These are phyloP conservation scores for Plenodomus lindquistii DNA, from an alignment of 2,329 filamentous ascomycete genomes.

Conservation along the genomic window DNA sequence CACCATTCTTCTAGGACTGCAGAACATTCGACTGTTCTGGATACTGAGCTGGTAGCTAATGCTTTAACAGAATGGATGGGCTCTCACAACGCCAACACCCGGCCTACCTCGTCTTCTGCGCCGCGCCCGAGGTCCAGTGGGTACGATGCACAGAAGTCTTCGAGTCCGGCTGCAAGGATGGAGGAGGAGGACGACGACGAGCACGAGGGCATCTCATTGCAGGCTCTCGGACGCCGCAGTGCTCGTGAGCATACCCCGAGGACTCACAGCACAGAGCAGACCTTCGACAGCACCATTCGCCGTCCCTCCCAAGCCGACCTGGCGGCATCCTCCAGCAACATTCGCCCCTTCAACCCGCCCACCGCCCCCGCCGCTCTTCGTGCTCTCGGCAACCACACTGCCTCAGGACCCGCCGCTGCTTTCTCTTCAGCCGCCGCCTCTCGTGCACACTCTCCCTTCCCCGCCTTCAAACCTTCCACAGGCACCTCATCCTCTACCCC, in stretches of 20 bases:
- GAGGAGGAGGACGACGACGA: background rate
- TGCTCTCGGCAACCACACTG: background rate
- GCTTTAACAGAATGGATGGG: slow-evolving; percentile 2
- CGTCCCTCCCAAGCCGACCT: background rate
- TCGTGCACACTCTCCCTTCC: background rate
- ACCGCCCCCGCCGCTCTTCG: background rate
- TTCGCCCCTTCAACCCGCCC: background rate
- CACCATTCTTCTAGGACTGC: background rate
- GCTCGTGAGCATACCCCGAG: too few species aligned
- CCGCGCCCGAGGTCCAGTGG: too few species aligned
- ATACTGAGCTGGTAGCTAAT: slow-evolving; percentile 1
- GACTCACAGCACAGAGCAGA: background rate
- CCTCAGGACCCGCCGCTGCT: too few species aligned
- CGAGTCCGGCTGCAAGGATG: background rate
- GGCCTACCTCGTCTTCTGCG: too few species aligned
- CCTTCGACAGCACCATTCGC: background rate
- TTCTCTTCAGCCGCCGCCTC: background rate
- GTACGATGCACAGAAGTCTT: background rate
- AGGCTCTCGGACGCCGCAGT: background rate
- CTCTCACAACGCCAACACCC: background rate
- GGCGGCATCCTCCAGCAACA: background rate
- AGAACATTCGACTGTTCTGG: background rate
- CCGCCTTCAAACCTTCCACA: background rate
- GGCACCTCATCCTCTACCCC: background rate
- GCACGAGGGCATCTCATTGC: background rate